A percentile compares a stretch with the other conserved stretches of the same genome.
These are phyloP conservation scores for Vaccinium macrocarpon DNA, from an alignment of 148 eudicot species.

Conservation along the genomic window DNA sequence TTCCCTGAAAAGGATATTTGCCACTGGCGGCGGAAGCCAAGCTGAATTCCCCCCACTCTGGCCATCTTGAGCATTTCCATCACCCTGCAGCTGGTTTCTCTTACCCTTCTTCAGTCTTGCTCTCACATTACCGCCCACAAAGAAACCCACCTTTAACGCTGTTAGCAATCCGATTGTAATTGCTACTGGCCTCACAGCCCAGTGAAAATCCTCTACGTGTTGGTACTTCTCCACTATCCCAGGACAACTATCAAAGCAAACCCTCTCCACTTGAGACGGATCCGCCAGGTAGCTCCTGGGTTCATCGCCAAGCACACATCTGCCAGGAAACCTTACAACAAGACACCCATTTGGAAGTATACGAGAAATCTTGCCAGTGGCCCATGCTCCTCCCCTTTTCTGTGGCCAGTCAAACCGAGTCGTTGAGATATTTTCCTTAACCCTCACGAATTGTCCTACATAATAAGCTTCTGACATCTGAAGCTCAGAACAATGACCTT, in stretches of 20 bases:
- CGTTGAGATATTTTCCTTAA: constrained; percentile 43
- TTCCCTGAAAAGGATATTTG: constrained; percentile 53
- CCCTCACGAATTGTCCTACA: constrained; percentile 66
- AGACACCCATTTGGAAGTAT: constrained; percentile 83
- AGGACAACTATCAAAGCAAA: constrained; percentile 59
- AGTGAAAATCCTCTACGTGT: constrained; percentile 79
- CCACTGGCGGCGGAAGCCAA: constrained; percentile 60
- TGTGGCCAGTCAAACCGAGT: constrained; percentile 84
- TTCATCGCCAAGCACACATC: constrained; percentile 39
- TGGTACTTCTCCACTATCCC: constrained; percentile 71
- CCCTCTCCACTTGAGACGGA: constrained; percentile 71
- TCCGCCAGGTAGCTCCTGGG: constrained; percentile 50
- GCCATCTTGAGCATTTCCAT: constrained; percentile 31
- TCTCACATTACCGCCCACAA: constrained; percentile 48
- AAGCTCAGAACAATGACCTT: constrained; percentile 56
- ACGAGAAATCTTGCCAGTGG: constrained; percentile 61
- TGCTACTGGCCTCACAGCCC: constrained; percentile 75
- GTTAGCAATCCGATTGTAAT: constrained; percentile 64
- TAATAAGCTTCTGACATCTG: constrained; percentile 50
- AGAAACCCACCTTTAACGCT: constrained; percentile 40
- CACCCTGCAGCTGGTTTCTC: constrained; percentile 25
- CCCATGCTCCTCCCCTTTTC: constrained; percentile 58
- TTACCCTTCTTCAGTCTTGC: constrained; percentile 36
- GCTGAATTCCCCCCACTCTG: constrained; percentile 43
- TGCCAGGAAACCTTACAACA: constrained; percentile 64